Base-by-base conservation (phyloP, 352 stramenopile genomes). In the Thalassiosira hispida region DNA sequence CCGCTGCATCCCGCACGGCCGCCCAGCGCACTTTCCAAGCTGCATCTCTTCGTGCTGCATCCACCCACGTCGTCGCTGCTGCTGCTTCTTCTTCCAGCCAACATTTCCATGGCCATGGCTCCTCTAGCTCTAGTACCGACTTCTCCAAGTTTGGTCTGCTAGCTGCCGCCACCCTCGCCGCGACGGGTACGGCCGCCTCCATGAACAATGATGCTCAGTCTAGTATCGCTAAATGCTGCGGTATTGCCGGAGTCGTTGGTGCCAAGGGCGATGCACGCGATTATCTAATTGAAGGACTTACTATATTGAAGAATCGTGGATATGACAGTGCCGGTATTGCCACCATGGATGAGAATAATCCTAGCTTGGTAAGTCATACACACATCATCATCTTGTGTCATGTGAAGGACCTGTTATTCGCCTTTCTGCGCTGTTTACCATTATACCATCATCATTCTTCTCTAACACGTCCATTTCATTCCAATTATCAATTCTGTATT, bases 241-340 rank as follows among this genome's bases (percentile, higher is more conserved):
- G 88, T 51, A 93, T 93, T 66, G 85, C 87, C 35, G 88, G 88
- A 64, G 86, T 93, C 14, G 83, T 93, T 20, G 86, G 79, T 16
- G 80, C 81, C 6, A 71, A 77, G 9, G 79, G 85, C 12, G 72
- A 87, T 69, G 47, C 76, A 22, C 77, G 85, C 11, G 85, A 91
- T 31, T 93, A 92, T 59, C 66, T 96, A 6, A 74, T 96, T 31
- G 92, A 97, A 60, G 94, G 93, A 31, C 83, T 97, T 40, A 93
- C 84, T 11, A 93, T 96, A 57, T 82, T 97, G 22, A 93, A 94
- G 64, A 96, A 99, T 87, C 93, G 97, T 47, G 97, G 97, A 52
- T 99, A 99, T 81, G 97, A 99, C 83, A 98, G 94, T 66, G 96
- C 97, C 0, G 97, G 97, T 63, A 96, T 99, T 79, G 97, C 96